Conservation (phyloP, 108 stramenopile genomes). For the Nannochloropsis granulata region DNA sequence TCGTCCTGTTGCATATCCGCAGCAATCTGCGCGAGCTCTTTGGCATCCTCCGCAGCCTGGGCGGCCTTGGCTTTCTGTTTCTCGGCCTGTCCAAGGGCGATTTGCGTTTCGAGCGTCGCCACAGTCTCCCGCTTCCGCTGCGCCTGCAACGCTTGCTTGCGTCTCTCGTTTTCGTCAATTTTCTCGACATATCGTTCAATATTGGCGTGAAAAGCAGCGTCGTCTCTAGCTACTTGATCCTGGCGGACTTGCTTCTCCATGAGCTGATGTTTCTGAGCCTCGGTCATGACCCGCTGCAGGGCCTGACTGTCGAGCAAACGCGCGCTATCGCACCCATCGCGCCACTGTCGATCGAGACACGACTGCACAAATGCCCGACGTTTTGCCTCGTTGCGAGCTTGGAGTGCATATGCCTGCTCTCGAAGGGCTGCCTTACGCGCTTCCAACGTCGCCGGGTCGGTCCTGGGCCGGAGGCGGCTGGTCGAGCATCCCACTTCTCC, state of each 20-base stretch:
- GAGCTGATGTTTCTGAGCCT: constrained; percentile 37
- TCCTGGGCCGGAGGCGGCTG: not conserved
- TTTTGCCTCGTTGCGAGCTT: not conserved
- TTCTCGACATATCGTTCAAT: not conserved
- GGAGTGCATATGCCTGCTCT: not conserved
- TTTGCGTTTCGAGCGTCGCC: not conserved
- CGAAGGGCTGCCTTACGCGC: not conserved
- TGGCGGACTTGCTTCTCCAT: constrained; percentile 20
- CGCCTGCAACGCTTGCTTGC: not conserved
- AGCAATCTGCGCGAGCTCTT: not conserved
- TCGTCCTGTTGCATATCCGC: not conserved
- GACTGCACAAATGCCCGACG: constrained; percentile 35
- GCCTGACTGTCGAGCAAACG: constrained; percentile 46
- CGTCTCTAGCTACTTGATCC: not conserved
- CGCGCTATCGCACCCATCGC: constrained; percentile 50
- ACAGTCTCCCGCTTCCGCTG: not conserved
- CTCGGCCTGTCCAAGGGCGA: not conserved
- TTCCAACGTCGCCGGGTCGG: not conserved
- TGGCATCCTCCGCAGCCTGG: not conserved
- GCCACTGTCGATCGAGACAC: constrained; percentile 50
- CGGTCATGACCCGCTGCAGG: constrained; percentile 28
- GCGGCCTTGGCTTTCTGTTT: not conserved
- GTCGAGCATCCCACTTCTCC: not conserved
- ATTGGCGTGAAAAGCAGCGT: not conserved
- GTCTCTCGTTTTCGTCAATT: not conserved